Evolutionary conservation across 1,284 basidiomycete species (phyloP).

Genomic region (Sporisorium graminicola): DNA sequence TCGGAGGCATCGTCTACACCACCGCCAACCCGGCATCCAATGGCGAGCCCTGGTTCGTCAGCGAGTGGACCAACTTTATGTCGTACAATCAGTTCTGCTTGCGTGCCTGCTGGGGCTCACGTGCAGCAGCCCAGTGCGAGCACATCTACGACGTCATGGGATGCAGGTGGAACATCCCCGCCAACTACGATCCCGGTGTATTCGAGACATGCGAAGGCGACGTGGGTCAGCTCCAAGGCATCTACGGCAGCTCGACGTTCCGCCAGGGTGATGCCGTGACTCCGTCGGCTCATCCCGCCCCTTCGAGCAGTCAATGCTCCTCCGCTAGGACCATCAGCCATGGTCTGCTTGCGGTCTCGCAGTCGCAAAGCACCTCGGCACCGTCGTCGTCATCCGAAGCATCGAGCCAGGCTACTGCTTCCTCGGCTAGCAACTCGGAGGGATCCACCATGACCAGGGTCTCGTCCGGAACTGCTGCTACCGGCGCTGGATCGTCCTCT

Average conservation of each 20-base stretch:
- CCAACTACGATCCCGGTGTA: constrained; percentile 46
- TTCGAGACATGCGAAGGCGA: constrained; percentile 65
- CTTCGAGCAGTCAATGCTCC: constrained; percentile 35
- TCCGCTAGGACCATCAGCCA: constrained; percentile 31
- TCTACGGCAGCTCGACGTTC: constrained; percentile 61
- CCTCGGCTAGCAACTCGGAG: neutral
- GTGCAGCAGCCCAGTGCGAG: constrained; percentile 59
- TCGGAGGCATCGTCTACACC: constrained; percentile 64
- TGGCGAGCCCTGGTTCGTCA: constrained; percentile 38
- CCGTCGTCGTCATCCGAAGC: neutral
- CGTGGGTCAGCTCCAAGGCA: constrained; percentile 56
- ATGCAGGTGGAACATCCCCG: constrained; percentile 65
- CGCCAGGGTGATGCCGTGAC: constrained; percentile 56
- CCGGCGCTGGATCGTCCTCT: neutral
- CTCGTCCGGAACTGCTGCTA: constrained; percentile 7
- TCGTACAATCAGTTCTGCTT: constrained; percentile 62
- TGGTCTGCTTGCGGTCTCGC: constrained; percentile 25
- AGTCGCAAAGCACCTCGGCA: constrained; percentile 15
- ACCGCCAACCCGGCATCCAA: constrained; percentile 57
- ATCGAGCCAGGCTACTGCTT: neutral
- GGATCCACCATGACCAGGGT: constrained; percentile 21
- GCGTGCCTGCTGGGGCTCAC: constrained; percentile 59
- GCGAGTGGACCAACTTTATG: constrained; percentile 66
- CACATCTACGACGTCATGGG: constrained; percentile 67
- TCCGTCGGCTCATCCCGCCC: constrained; percentile 44